phyloP scores from a whole-genome alignment of 176 grass and related monocot species.

The Musa acuminata region DNA sequence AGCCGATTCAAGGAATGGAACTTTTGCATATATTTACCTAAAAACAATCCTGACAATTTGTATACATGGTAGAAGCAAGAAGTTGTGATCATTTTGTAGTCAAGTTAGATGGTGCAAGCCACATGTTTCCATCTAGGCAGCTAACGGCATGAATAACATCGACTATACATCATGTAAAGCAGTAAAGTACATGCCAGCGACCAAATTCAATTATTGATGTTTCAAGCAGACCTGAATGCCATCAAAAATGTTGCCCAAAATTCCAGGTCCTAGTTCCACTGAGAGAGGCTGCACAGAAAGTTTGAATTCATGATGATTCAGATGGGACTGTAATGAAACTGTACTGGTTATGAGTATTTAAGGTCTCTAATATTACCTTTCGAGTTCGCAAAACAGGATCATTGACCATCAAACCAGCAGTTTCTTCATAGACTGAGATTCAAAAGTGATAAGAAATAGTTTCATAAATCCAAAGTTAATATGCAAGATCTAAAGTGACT shows the following conservation, averaged over 20 bases:
- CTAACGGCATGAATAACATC: too few relatives aligned
- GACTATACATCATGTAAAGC: too few relatives aligned
- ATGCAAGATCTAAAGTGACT: too few relatives aligned
- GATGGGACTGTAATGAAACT: too few relatives aligned
- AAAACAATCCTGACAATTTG: too few relatives aligned
- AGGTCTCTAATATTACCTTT: constrained; percentile 33
- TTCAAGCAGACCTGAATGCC: constrained; percentile 61
- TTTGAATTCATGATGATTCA: neutral
- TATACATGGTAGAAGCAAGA: too few relatives aligned
- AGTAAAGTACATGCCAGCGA: neutral
- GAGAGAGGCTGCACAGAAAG: constrained; percentile 56
- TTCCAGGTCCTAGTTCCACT: constrained; percentile 69
- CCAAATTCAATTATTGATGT: neutral
- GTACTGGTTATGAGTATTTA: too few relatives aligned
- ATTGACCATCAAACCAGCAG: constrained; percentile 76
- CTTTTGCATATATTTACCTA: too few relatives aligned
- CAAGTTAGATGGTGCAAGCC: too few relatives aligned
- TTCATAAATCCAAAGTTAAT: too few relatives aligned
- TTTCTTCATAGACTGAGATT: constrained; percentile 76
- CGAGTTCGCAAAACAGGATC: constrained; percentile 65
- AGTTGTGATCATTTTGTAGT: too few relatives aligned
- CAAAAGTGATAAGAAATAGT: neutral
- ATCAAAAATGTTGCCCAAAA: constrained; percentile 94
- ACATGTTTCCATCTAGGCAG: too few relatives aligned
- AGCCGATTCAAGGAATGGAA: neutral